Evolutionary conservation across 2,329 filamentous ascomycete species (phyloP).

Genomic region (Apiospora pterosperma): DNA sequence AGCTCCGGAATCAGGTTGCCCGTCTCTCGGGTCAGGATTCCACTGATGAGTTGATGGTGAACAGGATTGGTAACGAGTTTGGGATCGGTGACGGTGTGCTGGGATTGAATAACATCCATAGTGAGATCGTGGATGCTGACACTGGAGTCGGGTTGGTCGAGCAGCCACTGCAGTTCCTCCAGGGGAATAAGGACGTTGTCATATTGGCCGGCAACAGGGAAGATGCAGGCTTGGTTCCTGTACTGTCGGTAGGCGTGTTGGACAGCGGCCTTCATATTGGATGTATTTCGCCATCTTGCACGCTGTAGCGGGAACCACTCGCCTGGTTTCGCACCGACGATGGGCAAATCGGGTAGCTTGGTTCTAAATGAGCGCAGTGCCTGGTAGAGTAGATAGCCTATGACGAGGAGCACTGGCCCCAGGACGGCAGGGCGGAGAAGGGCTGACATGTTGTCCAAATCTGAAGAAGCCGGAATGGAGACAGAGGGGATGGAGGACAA

Average conservation of each 20-base stretch:
- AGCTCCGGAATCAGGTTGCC: constrained; percentile 27
- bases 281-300: constrained; percentile 27
- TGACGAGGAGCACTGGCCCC: constrained; percentile 17
- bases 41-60: constrained; percentile 24
- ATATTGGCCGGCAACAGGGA: constrained; percentile 19
- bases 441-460: background rate
- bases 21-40: constrained; percentile 25
- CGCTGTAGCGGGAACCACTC: constrained; percentile 29
- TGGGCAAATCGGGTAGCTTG: constrained; percentile 23
- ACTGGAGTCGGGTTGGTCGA: constrained; percentile 25
- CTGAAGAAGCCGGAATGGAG: background rate
- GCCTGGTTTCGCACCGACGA: constrained; percentile 26
- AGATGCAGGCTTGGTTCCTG: constrained; percentile 19
- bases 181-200: constrained; percentile 24
- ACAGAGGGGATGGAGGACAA: background rate
- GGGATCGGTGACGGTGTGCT: constrained; percentile 23
- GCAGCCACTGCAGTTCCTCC: constrained; percentile 26
- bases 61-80: constrained; percentile 17
- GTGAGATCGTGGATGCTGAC: constrained; percentile 20
- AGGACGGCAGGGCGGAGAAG: constrained; percentile 20
- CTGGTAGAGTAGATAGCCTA: constrained; percentile 22
- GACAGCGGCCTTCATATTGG: constrained; percentile 24
- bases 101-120: constrained; percentile 20
- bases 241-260: constrained; percentile 21
- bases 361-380: constrained; percentile 16